Evolutionary conservation across 2,329 filamentous ascomycete genomes (phyloP).

Genomic region (Botryotinia globosa): DNA sequence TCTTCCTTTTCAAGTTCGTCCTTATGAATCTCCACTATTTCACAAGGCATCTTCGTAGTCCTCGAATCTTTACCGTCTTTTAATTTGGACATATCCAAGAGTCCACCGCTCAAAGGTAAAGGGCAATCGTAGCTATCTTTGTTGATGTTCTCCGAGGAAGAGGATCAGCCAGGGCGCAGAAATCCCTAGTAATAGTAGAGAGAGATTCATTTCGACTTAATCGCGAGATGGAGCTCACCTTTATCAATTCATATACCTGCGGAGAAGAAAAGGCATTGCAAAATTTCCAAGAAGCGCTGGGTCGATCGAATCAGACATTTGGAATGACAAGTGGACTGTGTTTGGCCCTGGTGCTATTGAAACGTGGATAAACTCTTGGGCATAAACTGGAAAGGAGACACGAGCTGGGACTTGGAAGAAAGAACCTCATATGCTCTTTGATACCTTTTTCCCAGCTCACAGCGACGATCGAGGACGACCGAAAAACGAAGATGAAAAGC

Average conservation of each 20-base stretch:
- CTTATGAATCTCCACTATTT: fast-evolving
- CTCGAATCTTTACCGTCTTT: background rate
- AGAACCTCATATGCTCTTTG: background rate
- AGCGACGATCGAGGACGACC: background rate
- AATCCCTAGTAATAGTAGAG: fast-evolving
- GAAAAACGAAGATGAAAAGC: background rate
- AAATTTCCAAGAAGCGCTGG: background rate
- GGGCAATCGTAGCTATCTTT: background rate
- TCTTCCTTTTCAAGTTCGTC: background rate
- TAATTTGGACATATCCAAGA: background rate
- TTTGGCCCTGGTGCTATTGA: background rate
- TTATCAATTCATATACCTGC: background rate
- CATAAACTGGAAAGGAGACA: no score
- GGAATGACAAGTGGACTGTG: background rate
- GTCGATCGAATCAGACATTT: background rate
- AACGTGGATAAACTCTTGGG: background rate
- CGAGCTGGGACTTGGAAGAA: background rate
- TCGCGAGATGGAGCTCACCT: background rate
- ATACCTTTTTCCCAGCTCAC: background rate
- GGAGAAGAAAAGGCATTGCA: background rate
- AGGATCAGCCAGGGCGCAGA: fast-evolving
- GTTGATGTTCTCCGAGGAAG: background rate
- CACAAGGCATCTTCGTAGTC: background rate
- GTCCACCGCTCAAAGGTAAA: fast-evolving
- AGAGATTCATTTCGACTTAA: background rate